A percentile compares a stretch with the other conserved stretches of the same genome.
These are phyloP conservation scores for Xylariales sp. DNA, from an alignment of 2,329 filamentous ascomycete species.

Conservation along the genomic window DNA sequence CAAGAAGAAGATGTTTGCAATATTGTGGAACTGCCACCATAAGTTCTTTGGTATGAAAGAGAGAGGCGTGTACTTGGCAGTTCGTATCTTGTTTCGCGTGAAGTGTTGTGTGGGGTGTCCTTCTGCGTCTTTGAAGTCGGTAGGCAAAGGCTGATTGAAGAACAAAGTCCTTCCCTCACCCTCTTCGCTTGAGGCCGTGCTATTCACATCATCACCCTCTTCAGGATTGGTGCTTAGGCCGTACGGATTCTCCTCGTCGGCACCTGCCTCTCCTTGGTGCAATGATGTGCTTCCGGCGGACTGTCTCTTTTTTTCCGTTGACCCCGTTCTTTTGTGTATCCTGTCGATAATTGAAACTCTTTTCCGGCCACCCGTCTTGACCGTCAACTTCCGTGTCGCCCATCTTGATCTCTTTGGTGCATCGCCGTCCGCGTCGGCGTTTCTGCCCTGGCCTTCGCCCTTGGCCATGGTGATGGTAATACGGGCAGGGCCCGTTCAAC, in stretches of 20 bases:
- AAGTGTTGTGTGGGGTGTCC: slow-evolving; percentile 68
- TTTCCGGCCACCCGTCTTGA: slow-evolving; percentile 72
- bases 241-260: too few relatives aligned
- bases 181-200: slow-evolving; percentile 31
- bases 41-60: slow-evolving; percentile 96
- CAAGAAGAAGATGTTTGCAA: slow-evolving; percentile 97
- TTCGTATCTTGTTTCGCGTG: slow-evolving; percentile 93
- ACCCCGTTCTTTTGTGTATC: slow-evolving; percentile 56
- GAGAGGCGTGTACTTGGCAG: slow-evolving; percentile 92
- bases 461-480: slow-evolving; percentile 30
- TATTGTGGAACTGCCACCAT: slow-evolving; percentile 97
- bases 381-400: slow-evolving; percentile 86
- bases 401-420: slow-evolving; percentile 73
- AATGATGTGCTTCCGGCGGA: slow-evolving; percentile 27
- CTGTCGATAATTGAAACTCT: slow-evolving; percentile 78
- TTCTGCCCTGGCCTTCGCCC: slow-evolving; percentile 20
- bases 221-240: too few relatives aligned
- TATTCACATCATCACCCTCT: slow-evolving; percentile 29
- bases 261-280: slow-evolving; percentile 20
- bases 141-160: slow-evolving; percentile 81
- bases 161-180: slow-evolving; percentile 59
- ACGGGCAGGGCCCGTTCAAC: slow-evolving; percentile 40
- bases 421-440: slow-evolving; percentile 9
- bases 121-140: slow-evolving; percentile 72
- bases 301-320: slow-evolving; percentile 67